Evolutionary conservation across 2,329 filamentous ascomycete genomes (phyloP).

Genomic region (Trichoderma sp.): DNA sequence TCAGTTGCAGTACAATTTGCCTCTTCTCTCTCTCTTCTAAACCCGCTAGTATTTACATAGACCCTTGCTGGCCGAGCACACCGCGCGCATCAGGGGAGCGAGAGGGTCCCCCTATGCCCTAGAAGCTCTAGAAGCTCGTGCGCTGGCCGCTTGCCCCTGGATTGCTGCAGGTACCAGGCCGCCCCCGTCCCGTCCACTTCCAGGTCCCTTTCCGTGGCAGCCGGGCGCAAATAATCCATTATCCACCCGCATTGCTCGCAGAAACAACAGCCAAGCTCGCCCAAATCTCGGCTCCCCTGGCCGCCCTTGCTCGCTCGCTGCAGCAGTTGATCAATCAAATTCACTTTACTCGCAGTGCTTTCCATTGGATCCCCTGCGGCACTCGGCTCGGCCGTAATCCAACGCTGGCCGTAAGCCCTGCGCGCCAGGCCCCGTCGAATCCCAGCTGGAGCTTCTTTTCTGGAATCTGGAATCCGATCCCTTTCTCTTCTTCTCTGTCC

Average conservation of each 20-base stretch:
- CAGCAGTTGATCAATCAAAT: not conserved
- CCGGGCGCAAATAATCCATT: not conserved
- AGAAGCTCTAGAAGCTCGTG: not conserved
- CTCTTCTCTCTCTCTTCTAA: not conserved
- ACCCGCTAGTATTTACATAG: not conserved
- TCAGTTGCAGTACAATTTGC: too few relatives aligned
- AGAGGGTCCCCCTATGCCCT: not conserved
- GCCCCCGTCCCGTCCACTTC: not conserved
- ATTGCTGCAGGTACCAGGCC: constrained; percentile 16
- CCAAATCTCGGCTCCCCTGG: constrained; percentile 9
- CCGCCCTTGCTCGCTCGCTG: not conserved
- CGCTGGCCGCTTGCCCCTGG: not conserved
- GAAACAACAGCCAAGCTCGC: not conserved
- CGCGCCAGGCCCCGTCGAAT: not conserved
- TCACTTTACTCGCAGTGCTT: too few relatives aligned
- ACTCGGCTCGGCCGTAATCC: constrained; percentile 17
- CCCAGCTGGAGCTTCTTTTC: not conserved
- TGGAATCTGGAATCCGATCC: constrained; percentile 19
- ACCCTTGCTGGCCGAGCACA: not conserved
- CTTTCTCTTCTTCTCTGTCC: not conserved
- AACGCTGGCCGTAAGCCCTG: not conserved
- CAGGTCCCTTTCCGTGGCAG: constrained; percentile 5
- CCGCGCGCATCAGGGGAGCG: not conserved
- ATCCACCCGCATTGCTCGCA: constrained; percentile 16
- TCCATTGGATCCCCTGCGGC: not conserved